A percentile compares a stretch with the other conserved stretches of the same genome.
Conservation (phyloP, 1,284 basidiomycete genomes). For the Rhodotorula sp. region DNA sequence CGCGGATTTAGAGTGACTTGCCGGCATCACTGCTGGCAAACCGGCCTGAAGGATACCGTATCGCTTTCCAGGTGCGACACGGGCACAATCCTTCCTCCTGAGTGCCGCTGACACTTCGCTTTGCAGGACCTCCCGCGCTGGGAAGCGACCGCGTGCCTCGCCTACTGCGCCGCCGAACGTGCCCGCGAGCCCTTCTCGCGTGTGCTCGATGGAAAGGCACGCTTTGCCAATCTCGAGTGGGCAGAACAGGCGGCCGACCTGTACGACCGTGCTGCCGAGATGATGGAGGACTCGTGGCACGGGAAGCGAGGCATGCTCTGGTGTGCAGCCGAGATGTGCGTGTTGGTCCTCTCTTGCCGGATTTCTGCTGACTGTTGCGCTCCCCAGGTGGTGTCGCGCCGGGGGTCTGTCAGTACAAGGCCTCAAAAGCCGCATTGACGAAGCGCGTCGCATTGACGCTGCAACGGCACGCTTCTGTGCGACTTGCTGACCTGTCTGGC, state of each 20-base stretch:
- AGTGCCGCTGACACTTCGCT: neutral
- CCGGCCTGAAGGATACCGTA: too few species aligned
- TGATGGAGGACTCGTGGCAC: slow-evolving; percentile 4
- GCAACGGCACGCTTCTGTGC: neutral
- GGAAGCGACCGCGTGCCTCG: slow-evolving; percentile 1
- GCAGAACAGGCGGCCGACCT: neutral
- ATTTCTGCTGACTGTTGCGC: too few species aligned
- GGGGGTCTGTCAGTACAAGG: neutral
- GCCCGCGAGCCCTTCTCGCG: neutral
- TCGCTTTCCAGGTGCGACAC: rapidly evolving
- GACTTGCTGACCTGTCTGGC: neutral
- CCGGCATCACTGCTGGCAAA: too few species aligned
- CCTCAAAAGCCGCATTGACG: neutral
- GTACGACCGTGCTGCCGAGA: neutral
- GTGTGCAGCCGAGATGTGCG: slow-evolving; percentile 1
- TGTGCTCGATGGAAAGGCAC: neutral
- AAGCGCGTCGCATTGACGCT: neutral
- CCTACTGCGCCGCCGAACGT: neutral
- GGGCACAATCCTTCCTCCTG: too few species aligned
- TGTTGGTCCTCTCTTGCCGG: neutral
- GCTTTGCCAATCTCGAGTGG: neutral
- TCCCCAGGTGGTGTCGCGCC: neutral
- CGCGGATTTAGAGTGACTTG: too few species aligned
- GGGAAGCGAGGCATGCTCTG: neutral
- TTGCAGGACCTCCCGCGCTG: neutral